Base-by-base conservation (phyloP, 1,284 basidiomycete species). In the Sanghuangporus sanghuang region DNA sequence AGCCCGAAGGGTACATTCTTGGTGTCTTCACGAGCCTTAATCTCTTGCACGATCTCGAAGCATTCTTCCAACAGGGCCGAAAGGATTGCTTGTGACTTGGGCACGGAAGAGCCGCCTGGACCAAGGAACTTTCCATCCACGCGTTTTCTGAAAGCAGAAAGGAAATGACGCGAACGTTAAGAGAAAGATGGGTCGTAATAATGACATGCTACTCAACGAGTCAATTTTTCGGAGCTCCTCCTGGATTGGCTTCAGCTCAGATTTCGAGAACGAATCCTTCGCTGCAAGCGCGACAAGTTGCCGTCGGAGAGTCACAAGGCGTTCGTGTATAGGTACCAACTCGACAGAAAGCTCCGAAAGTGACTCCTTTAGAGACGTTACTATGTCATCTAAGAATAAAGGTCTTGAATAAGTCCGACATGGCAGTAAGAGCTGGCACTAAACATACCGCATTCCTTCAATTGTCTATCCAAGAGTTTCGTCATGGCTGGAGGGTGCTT, bases 81-180 rank as follows among this genome's bases (percentile, higher is more conserved):
- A 69, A 90, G 92, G n/a, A 91, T 75, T 1, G 92, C 93, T 75
- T 98, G 96, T 7, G 95, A 96, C 53, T 90, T 84, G 11, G 96
- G 95, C 0, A 98, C 90, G 49, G 86, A 89, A 5, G 79, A 79
- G 48, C 95, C 96, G 18, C 93, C 93, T 11, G 95, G 94, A 2
- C 94, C 95, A 27, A 98, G 80, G 76, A 98, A 98, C 75, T 97
- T 97, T 63, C 96, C 95, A 71, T 98, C 95, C 6, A 96, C 93
- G 14, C 96, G 92, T 77, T 94, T 93, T 56, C 92, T 90, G 48
- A 55, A 42, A 54, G 62, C 46, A 56, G 55, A 52, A 36, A 64
- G n/a, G 1, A 42, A 53, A 2, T 9, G 14, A 64, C 40, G 54
- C n/a, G 64, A n/a, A 6, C 11, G 16, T 36, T 57, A 61, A 59